Base-by-base conservation (phyloP, 2,329 filamentous ascomycete species). In the Fonsecaea pugnacius region DNA sequence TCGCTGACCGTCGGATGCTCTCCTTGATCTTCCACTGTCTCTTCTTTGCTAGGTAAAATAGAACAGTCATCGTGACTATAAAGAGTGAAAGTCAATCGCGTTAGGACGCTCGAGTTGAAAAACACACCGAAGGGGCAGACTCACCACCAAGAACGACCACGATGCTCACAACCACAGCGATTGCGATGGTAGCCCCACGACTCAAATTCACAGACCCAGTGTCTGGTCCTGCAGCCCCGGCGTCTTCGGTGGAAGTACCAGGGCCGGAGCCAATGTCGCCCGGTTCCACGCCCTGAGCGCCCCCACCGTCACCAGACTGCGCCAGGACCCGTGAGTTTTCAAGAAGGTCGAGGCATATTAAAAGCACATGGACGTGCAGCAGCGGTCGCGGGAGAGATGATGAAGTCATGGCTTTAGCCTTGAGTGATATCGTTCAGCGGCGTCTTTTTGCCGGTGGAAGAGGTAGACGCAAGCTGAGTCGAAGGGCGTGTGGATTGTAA, bases 21-120 rank as follows among this genome's bases (percentile, higher is more conserved):
- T 91, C 86, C 64, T 88, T 86, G 70, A 95, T 81, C 69, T 88
- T 90, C 91, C 91, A 95, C 76, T 93, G 90, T 53, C 88, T 86
- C 79, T 91, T 92, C 82, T 95, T 95, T 61, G 91, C 90, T 40
- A 94, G 75, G 75, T 89, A 91, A 79, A 90, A 96, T 32, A 95
- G 85, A 2, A 86, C 78, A 2, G 87, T 85, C 36, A 67, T 62
- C 3, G 67, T 67, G 46, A 54, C 67, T 69, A 58, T 12, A 36
- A 35, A 4, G 16, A 18, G 35, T 46, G 18, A n/a, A 21, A 24
- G 33, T 35, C 32, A 30, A 35, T 6, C 8, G 50, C 14, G 54
- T 61, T 24, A 67, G 58, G 48, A 57, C 16, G 24, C 14, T 43
- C 24, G 10, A 48, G 7, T 7, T 6, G 18, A 18, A 30, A 12